phyloP scores from a whole-genome alignment of 441 rosid species.

The Gossypium lobatum region DNA sequence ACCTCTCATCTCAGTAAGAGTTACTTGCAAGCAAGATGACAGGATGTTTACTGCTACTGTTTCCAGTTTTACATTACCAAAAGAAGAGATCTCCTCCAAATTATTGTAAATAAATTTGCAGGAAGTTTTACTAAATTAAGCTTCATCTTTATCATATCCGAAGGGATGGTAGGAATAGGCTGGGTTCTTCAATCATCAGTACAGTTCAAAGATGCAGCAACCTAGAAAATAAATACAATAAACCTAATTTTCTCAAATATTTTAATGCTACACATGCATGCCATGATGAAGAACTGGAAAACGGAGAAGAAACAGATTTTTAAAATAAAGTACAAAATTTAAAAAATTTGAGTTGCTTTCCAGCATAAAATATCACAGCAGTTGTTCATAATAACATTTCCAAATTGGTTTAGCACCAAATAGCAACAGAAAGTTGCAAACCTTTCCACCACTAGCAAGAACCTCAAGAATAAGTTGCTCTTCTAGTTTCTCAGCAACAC shows the following conservation, averaged over 20 bases:
- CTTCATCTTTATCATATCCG: background rate
- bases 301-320: background rate
- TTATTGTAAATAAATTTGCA: constrained; percentile 7
- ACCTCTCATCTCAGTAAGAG: background rate
- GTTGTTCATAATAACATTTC: constrained; percentile 1
- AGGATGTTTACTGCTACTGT: background rate
- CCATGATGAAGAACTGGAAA: background rate
- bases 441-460: constrained; percentile 97
- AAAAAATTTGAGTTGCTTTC: background rate
- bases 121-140: background rate
- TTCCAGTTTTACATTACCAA: background rate
- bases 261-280: background rate
- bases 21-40: background rate
- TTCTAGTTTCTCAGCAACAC: constrained; percentile 40
- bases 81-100: background rate
- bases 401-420: constrained; percentile 13
- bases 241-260: background rate
- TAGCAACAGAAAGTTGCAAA: constrained; percentile 32
- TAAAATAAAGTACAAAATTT: constrained; percentile 2
- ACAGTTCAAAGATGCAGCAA: background rate
- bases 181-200: background rate
- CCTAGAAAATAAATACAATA: background rate
- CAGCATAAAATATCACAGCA: background rate
- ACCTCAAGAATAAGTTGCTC: constrained; percentile 78
- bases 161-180: background rate